phyloP scores from a whole-genome alignment of 106 monocot species.

The Dioscorea alata region DNA sequence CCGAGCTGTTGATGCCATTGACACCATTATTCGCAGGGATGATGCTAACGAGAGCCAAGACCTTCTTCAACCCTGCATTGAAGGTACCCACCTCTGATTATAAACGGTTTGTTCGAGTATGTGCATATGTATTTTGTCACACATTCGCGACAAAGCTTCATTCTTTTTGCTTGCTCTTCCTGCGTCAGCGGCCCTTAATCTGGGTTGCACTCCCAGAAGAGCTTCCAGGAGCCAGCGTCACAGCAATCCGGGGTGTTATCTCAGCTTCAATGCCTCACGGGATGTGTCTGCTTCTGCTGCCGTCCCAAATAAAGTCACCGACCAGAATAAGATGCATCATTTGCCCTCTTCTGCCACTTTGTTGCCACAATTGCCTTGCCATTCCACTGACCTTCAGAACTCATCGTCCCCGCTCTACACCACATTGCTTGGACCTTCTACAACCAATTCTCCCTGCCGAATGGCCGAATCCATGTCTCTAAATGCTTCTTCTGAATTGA shows the following conservation, averaged over 20 bases:
- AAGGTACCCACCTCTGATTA: conserved; percentile 28
- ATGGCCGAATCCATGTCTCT: background rate
- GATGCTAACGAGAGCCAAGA: conserved; percentile 28
- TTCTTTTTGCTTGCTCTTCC: background rate
- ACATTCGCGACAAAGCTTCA: background rate
- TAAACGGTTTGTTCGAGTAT: background rate
- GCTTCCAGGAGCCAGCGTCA: conserved; percentile 82
- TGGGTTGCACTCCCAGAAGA: conserved; percentile 78
- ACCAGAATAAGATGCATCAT: conserved; percentile 4
- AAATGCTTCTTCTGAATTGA: conserved; percentile 1
- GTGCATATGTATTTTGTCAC: too few species aligned
- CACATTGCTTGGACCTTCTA: background rate
- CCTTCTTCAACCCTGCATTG: conserved; percentile 65
- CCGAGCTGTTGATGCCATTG: conserved; percentile 61
- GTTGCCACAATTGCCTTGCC: conserved; percentile 7
- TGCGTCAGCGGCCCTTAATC: conserved; percentile 67
- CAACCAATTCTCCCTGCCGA: background rate
- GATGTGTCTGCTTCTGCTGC: background rate
- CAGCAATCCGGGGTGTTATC: conserved; percentile 58
- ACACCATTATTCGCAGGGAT: conserved; percentile 67
- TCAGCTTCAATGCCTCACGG: conserved; percentile 23
- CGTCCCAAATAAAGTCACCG: conserved; percentile 7
- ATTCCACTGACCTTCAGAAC: background rate
- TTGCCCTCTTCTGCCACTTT: conserved; percentile 6
- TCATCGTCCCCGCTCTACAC: conserved; percentile 10